Base-by-base conservation (phyloP, 495 filamentous ascomycete genomes). In the Hypomontagnella monticulosa region DNA sequence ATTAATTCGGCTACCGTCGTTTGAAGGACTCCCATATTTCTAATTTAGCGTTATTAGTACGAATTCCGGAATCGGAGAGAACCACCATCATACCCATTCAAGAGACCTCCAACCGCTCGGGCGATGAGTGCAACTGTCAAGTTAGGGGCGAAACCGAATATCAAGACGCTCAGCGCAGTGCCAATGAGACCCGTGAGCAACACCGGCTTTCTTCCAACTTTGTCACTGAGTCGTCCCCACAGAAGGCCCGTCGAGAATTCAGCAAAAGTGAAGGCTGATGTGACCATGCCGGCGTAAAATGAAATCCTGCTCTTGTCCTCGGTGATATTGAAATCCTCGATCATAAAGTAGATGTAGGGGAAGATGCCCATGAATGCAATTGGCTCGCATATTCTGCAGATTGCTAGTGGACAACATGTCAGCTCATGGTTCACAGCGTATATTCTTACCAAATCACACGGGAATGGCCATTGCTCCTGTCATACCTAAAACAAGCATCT, bases 291-390 rank as follows among this genome's bases (percentile, higher is more conserved):
- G 40, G 91, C 93, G 73, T 97, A 99, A 52, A 97, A 82, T 15
- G 93, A 89, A 68, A 97, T 96, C 73, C 91, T 85, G 62, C 84
- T 85, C 53, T 91, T 83, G 70, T 91, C 88, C 59, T 89, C 77
- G 42, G 93, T 91, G 75, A 95, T 88, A 66, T 91, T 80, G 78
- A 99, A 99, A 34, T 91, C 91, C 67, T 91, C 83, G 46, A 98
- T 91, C 95, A 99, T 99, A 80, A 89, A 95, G 79, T 97, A 99
- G 71, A 94, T 93, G 73, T 99, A 99, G 3, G 95, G 96, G 73
- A 99, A 98, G 67, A 99, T 97, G 49, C 93, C 97, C 91, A 97
- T 98, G 83, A 99, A 98, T 8, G 95, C 96, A 75, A 99, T 97
- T 44, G 95, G 95, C 76, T 99, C 95, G 82, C 92, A 97, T 76